Percentiles rank a stretch among this genome's conserved stretches.
Evolutionary conservation across 2,329 filamentous ascomycete genomes (phyloP).

Genomic region (Colletotrichum sp.): DNA sequence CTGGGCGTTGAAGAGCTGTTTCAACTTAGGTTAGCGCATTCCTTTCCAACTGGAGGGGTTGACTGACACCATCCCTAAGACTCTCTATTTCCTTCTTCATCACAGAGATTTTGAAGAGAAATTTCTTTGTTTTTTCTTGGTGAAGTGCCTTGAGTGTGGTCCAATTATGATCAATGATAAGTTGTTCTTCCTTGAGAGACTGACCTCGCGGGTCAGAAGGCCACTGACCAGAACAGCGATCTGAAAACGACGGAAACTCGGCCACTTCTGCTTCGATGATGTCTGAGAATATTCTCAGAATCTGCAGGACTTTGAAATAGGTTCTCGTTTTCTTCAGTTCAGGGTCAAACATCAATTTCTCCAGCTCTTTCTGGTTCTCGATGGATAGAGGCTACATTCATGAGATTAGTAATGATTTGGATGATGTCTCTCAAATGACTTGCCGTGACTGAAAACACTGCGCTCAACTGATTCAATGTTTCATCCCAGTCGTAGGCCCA

Average conservation of each 20-base stretch:
- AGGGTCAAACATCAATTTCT: fast-evolving
- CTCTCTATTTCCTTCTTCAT: not conserved
- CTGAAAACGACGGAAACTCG: too few species aligned
- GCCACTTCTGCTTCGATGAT: too few species aligned
- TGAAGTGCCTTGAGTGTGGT: not conserved
- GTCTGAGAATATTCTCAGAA: not conserved
- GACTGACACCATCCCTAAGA: not conserved
- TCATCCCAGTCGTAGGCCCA: not conserved
- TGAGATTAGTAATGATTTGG: too few species aligned
- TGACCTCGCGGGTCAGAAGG: too few species aligned
- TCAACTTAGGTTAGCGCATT: not conserved
- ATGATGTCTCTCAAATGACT: too few species aligned
- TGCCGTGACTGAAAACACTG: not conserved
- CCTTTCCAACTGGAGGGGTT: fast-evolving
- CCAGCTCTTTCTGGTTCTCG: too few species aligned
- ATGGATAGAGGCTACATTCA: too few species aligned
- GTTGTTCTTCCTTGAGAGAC: fast-evolving
- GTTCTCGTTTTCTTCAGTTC: not conserved
- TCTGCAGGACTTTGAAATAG: not conserved
- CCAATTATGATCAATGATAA: not conserved
- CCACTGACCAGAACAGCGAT: too few species aligned
- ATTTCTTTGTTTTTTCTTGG: fast-evolving
- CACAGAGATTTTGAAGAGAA: fast-evolving
- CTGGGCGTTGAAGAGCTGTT: not conserved
- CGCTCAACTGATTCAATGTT: not conserved